Base-by-base conservation (phyloP, 2,329 filamentous ascomycete species). In the Incumbomyces delicatus region DNA sequence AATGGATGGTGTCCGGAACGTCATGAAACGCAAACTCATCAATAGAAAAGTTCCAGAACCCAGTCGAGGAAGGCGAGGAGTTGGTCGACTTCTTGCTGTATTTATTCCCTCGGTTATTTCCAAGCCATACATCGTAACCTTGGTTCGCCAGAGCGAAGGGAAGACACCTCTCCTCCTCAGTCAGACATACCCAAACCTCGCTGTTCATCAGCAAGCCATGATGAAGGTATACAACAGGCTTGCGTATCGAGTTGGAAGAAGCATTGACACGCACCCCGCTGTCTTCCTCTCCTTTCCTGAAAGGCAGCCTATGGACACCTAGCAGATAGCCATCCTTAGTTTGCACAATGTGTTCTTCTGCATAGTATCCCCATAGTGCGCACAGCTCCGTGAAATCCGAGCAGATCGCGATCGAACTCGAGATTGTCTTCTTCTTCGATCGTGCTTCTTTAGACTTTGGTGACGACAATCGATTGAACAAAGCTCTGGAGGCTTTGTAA, bases 131-230 rank as follows among this genome's bases (percentile, higher is more conserved):
- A 70, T 98, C 92, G 58, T 94, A 98, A 2, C 92, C 92, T 59
- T 78, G 77, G 60, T 95, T 87, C 0, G 94, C 87, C 36, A 98
- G 72, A 55, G 85, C 77, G 62, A 98, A 96, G 0, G 92, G 87
- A 33, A 98, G 71, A 56, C 85, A 90, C 56, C 89, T 78, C 64
- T 94, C 77, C 56, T 83, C 81, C 55, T 95, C 86, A 0, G 90
- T 94, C 61, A 90, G 69, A 61, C 87, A 94, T 7, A 96, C 87
- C 92, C 92, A 98, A 30, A 98, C 90, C 65, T 98, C 92, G 58
- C 88, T 95, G 66, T 95, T 96, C 92, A 98, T 98, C 61, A 98
- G 77, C 48, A 98, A 75, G 7, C 90, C 92, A 65, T 98, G 92
- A 61, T 98, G 92, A 53, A 98, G 71, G 63, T 96, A 98, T 6